Evolutionary conservation across 2,329 filamentous ascomycete species (phyloP).

Genomic region (Botrytis squamosa): DNA sequence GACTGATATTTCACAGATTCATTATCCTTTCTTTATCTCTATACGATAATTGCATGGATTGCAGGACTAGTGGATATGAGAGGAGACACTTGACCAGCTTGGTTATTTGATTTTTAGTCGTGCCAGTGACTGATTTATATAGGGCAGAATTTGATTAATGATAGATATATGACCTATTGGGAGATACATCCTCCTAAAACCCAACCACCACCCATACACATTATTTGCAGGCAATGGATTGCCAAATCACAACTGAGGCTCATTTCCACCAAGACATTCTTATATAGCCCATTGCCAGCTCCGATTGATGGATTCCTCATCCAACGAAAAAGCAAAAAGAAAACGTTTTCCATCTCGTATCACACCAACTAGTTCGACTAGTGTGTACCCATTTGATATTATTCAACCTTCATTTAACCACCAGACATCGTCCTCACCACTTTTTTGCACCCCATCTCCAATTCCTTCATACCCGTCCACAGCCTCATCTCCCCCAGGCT

Average conservation of each 20-base stretch:
- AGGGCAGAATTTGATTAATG: neutral
- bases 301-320: neutral
- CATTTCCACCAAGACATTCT: neutral
- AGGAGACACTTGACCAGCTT: neutral
- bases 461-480: neutral
- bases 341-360: neutral
- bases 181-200: neutral
- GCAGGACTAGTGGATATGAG: neutral
- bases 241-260: neutral
- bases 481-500: neutral
- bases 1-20: no score
- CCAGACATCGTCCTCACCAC: neutral
- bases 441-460: neutral
- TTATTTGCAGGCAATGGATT: neutral
- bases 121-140: neutral
- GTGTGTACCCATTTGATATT: no score
- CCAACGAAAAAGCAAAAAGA: neutral
- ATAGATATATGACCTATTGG: neutral
- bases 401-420: neutral
- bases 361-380: neutral
- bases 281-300: neutral
- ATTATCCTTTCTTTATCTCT: neutral
- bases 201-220: neutral
- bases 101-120: no score
- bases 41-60: neutral